A percentile compares a stretch with the other conserved stretches of the same genome.
phyloP scores from a whole-genome alignment of 352 stramenopile genomes.

The Plasmopara muralis region DNA sequence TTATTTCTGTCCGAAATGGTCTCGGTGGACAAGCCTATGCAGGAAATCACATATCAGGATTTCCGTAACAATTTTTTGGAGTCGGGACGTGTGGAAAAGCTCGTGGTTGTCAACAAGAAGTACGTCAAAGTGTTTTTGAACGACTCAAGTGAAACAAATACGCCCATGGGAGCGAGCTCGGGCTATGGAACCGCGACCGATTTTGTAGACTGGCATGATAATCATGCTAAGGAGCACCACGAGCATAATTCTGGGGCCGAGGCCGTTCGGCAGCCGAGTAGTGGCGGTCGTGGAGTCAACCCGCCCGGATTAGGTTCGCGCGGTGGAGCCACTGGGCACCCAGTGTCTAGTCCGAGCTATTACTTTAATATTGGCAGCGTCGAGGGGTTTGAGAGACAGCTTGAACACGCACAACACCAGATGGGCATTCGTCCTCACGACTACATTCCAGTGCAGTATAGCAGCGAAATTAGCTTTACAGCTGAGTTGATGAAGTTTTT shows the following conservation, averaged over 20 bases:
- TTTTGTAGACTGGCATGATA: constrained; percentile 49
- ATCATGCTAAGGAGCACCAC: constrained; percentile 25
- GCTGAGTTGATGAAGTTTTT: constrained; percentile 93
- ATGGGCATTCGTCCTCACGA: constrained; percentile 91
- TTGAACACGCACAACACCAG: constrained; percentile 94
- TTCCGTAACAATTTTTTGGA: constrained; percentile 85
- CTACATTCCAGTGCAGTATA: constrained; percentile 97
- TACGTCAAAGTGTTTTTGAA: constrained; percentile 85
- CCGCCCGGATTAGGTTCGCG: constrained; percentile 16
- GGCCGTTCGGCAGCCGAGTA: constrained; percentile 8
- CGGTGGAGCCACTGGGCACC: constrained; percentile 21
- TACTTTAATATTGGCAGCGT: constrained; percentile 98
- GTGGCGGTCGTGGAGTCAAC: constrained; percentile 13
- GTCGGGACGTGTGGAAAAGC: constrained; percentile 79
- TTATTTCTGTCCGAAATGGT: constrained; percentile 71
- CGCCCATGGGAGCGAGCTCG: constrained; percentile 5
- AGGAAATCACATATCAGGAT: constrained; percentile 90
- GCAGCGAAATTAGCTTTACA: constrained; percentile 91
- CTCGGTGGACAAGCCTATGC: constrained; percentile 73
- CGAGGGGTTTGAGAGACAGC: constrained; percentile 96
- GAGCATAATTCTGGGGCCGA: constrained; percentile 25
- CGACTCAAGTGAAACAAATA: constrained; percentile 25
- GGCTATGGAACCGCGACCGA: constrained; percentile 17
- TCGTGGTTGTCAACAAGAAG: constrained; percentile 90
- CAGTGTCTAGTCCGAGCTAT: constrained; percentile 46